Base-by-base conservation (phyloP, 768 basidiomycete genomes). In the Pisolithus tinctorius region DNA sequence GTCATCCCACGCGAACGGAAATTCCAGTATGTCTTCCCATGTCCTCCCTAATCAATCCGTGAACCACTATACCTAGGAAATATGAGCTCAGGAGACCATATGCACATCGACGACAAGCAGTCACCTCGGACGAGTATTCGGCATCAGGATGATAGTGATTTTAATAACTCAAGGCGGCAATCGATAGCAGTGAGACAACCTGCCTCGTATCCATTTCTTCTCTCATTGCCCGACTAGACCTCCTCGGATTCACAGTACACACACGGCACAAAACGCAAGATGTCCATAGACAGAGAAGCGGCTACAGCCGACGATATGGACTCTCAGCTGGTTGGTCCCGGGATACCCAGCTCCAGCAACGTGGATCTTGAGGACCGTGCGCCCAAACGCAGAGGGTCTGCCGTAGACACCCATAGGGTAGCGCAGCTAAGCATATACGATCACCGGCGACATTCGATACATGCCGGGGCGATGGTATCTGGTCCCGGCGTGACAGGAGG, bases 361-460 rank as follows among this genome's bases (percentile, higher is more conserved):
- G 61, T 80, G 44, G 81, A 84, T 63, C 57, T 71, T 30, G 83
- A 86, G 52, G 81, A 71, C 7, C 89, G 85, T 36, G 81, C 86
- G 16, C 79, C 84, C 44, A 93, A 93, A 67, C 82, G 91, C 58
- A 80, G 91, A 45, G 86, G 88, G 30, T 93, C 92, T 16, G 81
- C 86, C 23, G 79, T 90, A 58, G 91, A 93, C 58, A 83, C 86
- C 7, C 81, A 82, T 51, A 74, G 84, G 47, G 81, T 93, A 58
- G 82, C 84, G 13, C 83, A 86, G 59, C 73, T 90, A 58, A 84
- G 79, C 63, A 69, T 91, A 57, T 67, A 69, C 26, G 80, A 85
- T 61, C 88, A 92, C 63, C 84, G 88, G 47, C 80, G 89, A 54
- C 81, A 82, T 62, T 90, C 88, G 17, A 74, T 83, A 25, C 88